These are phyloP conservation scores for Solanum appendiculatum DNA, from an alignment of 257 asterid genomes.

Conservation along the genomic window DNA sequence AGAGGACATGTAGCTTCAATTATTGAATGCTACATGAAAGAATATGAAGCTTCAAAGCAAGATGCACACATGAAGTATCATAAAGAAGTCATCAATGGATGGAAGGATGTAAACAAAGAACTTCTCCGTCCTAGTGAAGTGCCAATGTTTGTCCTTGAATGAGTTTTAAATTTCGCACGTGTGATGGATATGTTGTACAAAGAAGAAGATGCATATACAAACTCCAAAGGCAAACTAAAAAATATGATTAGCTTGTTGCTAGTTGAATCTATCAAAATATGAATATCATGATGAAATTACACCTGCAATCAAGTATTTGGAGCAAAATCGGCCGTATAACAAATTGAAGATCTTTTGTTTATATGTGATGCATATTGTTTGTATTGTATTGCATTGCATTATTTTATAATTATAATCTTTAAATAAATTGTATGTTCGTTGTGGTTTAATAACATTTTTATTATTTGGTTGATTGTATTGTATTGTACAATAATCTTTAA, in stretches of 20 bases:
- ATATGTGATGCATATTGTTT: no score
- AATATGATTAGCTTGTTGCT: background rate
- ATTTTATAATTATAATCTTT: no score
- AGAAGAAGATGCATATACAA: background rate
- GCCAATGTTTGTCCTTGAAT: background rate
- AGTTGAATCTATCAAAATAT: background rate
- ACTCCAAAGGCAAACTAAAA: background rate
- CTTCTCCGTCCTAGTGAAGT: background rate
- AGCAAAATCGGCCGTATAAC: background rate
- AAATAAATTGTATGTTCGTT: no score
- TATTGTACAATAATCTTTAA: background rate
- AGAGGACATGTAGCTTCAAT: background rate
- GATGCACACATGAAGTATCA: background rate
- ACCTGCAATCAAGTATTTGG: background rate
- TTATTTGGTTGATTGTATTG: no score
- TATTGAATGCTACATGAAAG: background rate
- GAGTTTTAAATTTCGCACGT: background rate
- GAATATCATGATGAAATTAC: rapidly evolving
- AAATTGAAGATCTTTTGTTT: no score
- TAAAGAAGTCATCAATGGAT: background rate
- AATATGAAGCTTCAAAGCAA: background rate
- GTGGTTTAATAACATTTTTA: background rate
- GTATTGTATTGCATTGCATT: no score
- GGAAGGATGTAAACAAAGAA: background rate
- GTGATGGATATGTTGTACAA: background rate